Evolutionary conservation across 2,329 filamentous ascomycete genomes (phyloP).

Genomic region (Epichloe coenophiala): DNA sequence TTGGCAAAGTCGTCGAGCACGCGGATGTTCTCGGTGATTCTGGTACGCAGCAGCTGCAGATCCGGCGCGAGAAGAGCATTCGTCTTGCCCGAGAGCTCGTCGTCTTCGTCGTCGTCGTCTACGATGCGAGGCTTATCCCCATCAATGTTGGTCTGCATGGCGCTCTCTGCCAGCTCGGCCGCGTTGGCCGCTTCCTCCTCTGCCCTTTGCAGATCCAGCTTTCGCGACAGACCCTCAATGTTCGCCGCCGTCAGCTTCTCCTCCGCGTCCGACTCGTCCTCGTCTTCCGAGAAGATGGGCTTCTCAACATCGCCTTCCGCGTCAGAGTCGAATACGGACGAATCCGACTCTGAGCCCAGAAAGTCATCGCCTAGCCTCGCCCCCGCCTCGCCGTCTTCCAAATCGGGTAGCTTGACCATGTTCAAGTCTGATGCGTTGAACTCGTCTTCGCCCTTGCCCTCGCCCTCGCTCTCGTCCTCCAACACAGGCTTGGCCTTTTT

Average conservation of each 20-base stretch:
- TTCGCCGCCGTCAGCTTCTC: constrained; percentile 91
- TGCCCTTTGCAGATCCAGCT: constrained; percentile 65
- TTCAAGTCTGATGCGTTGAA: constrained; percentile 35
- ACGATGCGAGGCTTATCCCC: constrained; percentile 59
- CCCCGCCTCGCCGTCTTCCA: constrained; percentile 25
- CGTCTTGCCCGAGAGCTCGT: constrained; percentile 42
- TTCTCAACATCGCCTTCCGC: constrained; percentile 35
- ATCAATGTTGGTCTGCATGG: constrained; percentile 86
- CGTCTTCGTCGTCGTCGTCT: constrained; percentile 46
- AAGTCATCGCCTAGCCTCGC: constrained; percentile 43
- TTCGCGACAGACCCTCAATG: constrained; percentile 79
- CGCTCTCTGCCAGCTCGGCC: constrained; percentile 71
- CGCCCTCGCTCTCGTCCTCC: neutral
- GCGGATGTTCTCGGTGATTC: constrained; percentile 87
- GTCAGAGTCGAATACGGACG: constrained; percentile 59
- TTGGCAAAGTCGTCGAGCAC: constrained; percentile 82
- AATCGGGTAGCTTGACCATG: constrained; percentile 23
- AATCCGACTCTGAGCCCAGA: constrained; percentile 38
- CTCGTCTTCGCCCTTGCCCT: constrained; percentile 29
- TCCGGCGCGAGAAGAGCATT: constrained; percentile 67
- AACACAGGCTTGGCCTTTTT: constrained; percentile 22
- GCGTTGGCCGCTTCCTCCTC: constrained; percentile 72
- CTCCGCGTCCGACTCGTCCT: constrained; percentile 75
- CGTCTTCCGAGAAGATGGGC: constrained; percentile 88
- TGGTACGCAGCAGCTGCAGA: constrained; percentile 71